Evolutionary conservation across 345 rosid genomes (phyloP).

Genomic region (Balakata baccata): DNA sequence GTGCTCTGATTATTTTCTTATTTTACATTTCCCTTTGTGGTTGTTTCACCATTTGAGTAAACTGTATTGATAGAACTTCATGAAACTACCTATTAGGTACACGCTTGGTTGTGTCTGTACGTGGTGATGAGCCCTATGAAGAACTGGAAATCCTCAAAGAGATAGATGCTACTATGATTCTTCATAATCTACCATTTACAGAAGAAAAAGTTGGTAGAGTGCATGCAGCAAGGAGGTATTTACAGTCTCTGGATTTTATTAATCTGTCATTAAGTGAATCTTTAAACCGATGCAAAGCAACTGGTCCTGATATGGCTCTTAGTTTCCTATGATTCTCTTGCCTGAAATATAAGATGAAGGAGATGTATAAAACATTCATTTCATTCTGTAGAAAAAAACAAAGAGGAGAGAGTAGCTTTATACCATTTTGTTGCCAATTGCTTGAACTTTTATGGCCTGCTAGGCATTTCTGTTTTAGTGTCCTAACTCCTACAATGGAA

Average conservation of each 20-base stretch:
- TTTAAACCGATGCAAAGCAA: neutral
- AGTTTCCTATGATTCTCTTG: neutral
- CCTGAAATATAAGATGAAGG: neutral
- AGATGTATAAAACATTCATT: neutral
- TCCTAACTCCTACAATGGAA: too few species aligned
- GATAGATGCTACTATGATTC: constrained; percentile 70
- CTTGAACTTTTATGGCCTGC: neutral
- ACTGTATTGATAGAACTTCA: constrained; percentile 9
- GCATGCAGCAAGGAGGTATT: constrained; percentile 95
- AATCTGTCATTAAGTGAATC: neutral
- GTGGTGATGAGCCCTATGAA: constrained; percentile 74
- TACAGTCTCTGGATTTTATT: constrained; percentile 8
- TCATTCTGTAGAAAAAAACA: too few species aligned
- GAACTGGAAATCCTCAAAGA: constrained; percentile 75
- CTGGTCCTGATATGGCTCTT: neutral
- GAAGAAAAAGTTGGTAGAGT: constrained; percentile 83
- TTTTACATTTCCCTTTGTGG: constrained; percentile 1
- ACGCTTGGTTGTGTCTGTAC: constrained; percentile 78
- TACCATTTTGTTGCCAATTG: neutral
- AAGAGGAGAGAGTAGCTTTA: too few species aligned
- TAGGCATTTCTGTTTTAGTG: neutral
- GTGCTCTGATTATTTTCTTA: constrained; percentile 8
- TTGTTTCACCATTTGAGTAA: neutral
- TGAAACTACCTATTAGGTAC: constrained; percentile 51
- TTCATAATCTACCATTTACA: constrained; percentile 65